phyloP scores from a whole-genome alignment of 2,329 filamentous ascomycete genomes.

The Aureobasidium sp. region DNA sequence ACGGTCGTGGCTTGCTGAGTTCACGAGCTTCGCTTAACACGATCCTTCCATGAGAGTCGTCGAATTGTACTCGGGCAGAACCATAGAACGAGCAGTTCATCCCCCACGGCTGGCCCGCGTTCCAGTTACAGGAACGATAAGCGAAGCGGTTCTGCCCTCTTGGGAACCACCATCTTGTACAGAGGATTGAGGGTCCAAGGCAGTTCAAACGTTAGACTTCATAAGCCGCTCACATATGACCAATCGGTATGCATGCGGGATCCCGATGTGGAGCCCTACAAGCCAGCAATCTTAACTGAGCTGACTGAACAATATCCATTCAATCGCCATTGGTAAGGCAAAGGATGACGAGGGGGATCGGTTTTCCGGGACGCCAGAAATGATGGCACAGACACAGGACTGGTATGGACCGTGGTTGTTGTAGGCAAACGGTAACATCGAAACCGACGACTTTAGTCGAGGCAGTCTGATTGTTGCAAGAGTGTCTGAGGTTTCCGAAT shows the following conservation, averaged over 20 bases:
- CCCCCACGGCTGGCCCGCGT: not conserved
- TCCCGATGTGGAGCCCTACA: not conserved
- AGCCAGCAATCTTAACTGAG: not conserved
- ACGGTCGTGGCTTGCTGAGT: constrained; percentile 5
- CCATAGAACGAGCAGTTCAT: not conserved
- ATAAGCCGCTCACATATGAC: not conserved
- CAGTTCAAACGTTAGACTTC: not conserved
- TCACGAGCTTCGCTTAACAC: not conserved
- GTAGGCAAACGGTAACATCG: not conserved
- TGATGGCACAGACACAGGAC: not conserved
- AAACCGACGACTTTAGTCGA: not conserved
- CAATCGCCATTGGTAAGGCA: not conserved
- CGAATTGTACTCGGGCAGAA: not conserved
- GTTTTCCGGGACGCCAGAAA: not conserved
- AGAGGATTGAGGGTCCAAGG: not conserved
- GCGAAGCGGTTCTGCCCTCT: not conserved
- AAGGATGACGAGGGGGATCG: not conserved
- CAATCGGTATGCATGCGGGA: not conserved
- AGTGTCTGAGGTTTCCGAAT: not conserved
- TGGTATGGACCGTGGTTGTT: not conserved
- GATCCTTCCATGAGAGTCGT: not conserved
- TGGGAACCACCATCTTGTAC: not conserved
- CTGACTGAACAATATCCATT: not conserved
- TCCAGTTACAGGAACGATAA: not conserved
- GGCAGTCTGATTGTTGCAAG: not conserved